A percentile compares a stretch with the other conserved stretches of the same genome.
phyloP scores from a whole-genome alignment of 345 rosid genomes.

The Fremontodendron californicum region DNA sequence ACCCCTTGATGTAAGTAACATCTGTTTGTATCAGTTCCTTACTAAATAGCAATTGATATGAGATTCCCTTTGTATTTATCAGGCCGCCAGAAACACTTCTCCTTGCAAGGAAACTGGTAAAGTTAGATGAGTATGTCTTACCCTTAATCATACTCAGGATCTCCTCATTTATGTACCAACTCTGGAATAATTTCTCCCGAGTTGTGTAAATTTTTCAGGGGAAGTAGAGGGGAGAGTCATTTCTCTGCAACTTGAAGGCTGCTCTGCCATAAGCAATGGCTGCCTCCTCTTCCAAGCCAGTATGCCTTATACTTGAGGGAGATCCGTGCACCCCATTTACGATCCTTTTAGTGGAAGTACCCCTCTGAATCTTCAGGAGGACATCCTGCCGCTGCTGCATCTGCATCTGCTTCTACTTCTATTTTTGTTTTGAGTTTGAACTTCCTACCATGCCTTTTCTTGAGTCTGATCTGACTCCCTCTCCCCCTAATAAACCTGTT shows the following conservation, averaged over 20 bases:
- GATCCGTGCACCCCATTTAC: slow-evolving; percentile 30
- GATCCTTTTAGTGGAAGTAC: slow-evolving; percentile 12
- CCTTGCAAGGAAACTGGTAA: not conserved
- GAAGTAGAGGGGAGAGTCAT: slow-evolving; percentile 20
- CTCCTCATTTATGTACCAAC: slow-evolving; percentile 11
- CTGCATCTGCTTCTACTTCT: not conserved
- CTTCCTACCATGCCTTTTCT: not conserved
- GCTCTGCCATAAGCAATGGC: slow-evolving; percentile 34
- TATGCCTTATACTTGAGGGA: slow-evolving; percentile 19
- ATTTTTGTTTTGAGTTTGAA: not conserved
- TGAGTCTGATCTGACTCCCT: not conserved
- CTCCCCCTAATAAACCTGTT: too few species aligned
- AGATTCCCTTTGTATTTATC: not conserved
- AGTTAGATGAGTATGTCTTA: slow-evolving; percentile 8
- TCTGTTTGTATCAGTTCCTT: slow-evolving; percentile 21
- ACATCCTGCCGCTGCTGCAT: not conserved
- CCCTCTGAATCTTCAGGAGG: slow-evolving; percentile 27
- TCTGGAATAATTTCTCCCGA: slow-evolving; percentile 22
- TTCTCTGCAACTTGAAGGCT: slow-evolving; percentile 25
- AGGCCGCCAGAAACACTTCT: not conserved
- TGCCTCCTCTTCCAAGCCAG: slow-evolving; percentile 32
- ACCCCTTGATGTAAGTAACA: slow-evolving; percentile 10
- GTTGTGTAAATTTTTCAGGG: not conserved
- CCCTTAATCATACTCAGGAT: slow-evolving; percentile 24
- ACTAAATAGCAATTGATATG: slow-evolving; percentile 9